Conservation (phyloP, 805 yeast genomes). For the Blastobotrys robertii region DNA sequence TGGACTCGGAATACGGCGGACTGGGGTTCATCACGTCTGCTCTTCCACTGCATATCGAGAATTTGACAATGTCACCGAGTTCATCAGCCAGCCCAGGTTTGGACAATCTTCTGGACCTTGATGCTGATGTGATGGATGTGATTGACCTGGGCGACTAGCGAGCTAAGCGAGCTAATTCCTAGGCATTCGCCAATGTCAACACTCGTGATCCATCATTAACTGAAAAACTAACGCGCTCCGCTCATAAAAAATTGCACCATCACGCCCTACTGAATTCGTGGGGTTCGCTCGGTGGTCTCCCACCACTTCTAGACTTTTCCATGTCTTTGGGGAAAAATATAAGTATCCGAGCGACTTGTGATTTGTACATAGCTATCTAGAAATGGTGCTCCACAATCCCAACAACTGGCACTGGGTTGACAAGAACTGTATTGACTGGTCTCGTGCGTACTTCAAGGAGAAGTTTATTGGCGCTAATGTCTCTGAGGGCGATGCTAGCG, state of each 20-base stretch:
- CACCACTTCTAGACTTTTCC: no score
- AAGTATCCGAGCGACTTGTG: no score
- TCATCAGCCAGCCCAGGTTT: slow-evolving; percentile 5
- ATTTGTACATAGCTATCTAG: background rate
- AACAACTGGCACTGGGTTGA: slow-evolving; percentile 99
- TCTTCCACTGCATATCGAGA: slow-evolving; percentile 11
- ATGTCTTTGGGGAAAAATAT: no score
- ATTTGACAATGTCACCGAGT: no score
- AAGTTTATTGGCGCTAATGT: slow-evolving; percentile 45
- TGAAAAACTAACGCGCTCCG: no score
- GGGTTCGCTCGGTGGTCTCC: no score
- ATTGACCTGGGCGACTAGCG: no score
- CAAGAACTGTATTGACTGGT: slow-evolving; percentile 92
- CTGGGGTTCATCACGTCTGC: slow-evolving; percentile 19
- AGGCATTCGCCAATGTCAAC: no score
- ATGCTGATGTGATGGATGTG: slow-evolving; percentile 7
- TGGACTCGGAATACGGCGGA: slow-evolving; percentile 37
- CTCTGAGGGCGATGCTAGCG: slow-evolving; percentile 24
- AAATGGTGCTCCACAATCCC: slow-evolving; percentile 92
- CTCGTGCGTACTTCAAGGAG: slow-evolving; percentile 61
- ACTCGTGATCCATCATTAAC: no score
- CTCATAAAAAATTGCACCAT: no score
- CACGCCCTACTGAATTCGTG: no score
- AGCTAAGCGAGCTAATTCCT: no score
- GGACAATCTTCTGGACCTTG: slow-evolving; percentile 8